Base-by-base conservation (phyloP, 495 filamentous ascomycete genomes). In the Neurospora sp. region DNA sequence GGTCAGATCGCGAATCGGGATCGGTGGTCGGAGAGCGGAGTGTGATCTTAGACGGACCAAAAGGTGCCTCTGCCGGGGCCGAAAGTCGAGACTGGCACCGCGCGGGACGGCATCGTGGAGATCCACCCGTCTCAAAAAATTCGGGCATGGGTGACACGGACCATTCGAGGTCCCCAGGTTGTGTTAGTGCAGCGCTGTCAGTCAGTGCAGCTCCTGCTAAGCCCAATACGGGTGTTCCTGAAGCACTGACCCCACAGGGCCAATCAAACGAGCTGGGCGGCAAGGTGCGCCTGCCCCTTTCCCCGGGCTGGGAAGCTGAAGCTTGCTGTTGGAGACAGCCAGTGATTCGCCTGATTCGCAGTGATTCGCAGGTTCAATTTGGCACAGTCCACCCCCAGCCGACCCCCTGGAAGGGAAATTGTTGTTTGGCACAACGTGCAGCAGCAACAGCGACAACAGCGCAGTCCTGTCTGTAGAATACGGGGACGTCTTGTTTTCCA, bases 351-450 rank as follows among this genome's bases (percentile, higher is more conserved):
- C n/a, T 53, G 45, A 53, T 44, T 44, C 41, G 41, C 45, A 59
- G 53, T 18, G 53, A 61, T 61, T 61, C 27, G 53, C 53, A 35
- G 27, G 14, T 61, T 61, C 53, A 61, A 61, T 73, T 68, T 74
- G 70, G 71, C 31, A 27, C 77, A 59, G 71, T 72, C 53, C 68
- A 72, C 69, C 72, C 71, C 72, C 72, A 53, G 45, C 2, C 3
- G 75, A 75, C 77, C 79, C 79, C 79, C 83, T 80, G 79, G 59
- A 79, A 76, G 53, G 82, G 83, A 84, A 85, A 84, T 85, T 84
- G 83, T 83, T 84, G 78, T 83, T 81, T 81, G 72, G 80, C 78
- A 81, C 78, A 81, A 61, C 27, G 53, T 31, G 53, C 53, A 61
- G 53, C 27, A 61, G 53, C 22, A 31, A 6, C 45, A 31, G 27